phyloP scores from a whole-genome alignment of 1,284 basidiomycete genomes.

The Chalciporus sp. region DNA sequence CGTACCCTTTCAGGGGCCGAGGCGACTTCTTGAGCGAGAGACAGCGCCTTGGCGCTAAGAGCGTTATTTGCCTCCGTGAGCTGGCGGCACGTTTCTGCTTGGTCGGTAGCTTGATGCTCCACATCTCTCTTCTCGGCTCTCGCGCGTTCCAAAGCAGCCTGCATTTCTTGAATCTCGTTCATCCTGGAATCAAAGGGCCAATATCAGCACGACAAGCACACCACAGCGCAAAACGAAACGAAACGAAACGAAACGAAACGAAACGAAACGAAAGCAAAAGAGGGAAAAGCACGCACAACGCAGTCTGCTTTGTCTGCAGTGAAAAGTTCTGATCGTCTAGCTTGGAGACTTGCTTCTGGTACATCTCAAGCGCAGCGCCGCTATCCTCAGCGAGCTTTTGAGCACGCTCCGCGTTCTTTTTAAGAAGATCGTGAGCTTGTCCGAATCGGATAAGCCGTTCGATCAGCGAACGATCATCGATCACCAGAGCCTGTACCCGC shows the following conservation, averaged over 20 bases:
- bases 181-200: constrained; percentile 45
- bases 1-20: constrained; percentile 57
- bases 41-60: constrained; percentile 70
- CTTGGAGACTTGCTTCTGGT: constrained; percentile 81
- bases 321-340: constrained; percentile 73
- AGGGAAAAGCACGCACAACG: constrained; percentile 50
- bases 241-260: too few relatives aligned
- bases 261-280: neutral
- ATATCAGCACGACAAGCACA: constrained; percentile 14
- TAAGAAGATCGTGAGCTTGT: constrained; percentile 83
- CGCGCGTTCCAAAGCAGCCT: constrained; percentile 61
- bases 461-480: constrained; percentile 81
- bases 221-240: neutral
- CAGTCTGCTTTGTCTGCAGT: constrained; percentile 51
- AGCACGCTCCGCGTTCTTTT: constrained; percentile 87
- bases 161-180: constrained; percentile 69
- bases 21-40: constrained; percentile 77
- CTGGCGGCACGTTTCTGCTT: constrained; percentile 69
- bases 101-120: constrained; percentile 69
- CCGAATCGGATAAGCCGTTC: constrained; percentile 83
- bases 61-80: constrained; percentile 77
- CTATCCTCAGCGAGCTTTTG: constrained; percentile 87
- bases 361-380: constrained; percentile 76
- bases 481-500: constrained; percentile 77
- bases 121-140: constrained; percentile 65